Conservation (phyloP, 2,329 filamentous ascomycete species). For the Ceratocystis eucalypticola region DNA sequence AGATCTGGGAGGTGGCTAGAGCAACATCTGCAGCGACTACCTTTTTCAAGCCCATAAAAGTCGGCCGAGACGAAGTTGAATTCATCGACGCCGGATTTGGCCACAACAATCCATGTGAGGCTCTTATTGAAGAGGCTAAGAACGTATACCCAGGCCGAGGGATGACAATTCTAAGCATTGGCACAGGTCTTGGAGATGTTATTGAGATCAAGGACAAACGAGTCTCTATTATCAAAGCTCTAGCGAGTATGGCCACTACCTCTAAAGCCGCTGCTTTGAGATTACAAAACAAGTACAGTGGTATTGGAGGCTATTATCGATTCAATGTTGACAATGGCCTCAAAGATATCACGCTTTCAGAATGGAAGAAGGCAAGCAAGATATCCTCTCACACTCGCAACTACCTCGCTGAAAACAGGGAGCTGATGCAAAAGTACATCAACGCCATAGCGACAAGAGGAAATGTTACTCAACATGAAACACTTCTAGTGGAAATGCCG, state of each 20-base stretch:
- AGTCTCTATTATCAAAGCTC: not conserved
- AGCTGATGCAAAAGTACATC: too few relatives aligned
- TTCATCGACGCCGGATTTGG: constrained; percentile 26
- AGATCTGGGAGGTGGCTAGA: constrained; percentile 19
- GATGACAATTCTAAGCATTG: constrained; percentile 23
- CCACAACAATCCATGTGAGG: constrained; percentile 26
- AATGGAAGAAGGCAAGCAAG: constrained; percentile 23
- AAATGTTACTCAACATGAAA: too few relatives aligned
- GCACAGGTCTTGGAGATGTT: constrained; percentile 23
- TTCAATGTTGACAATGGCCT: constrained; percentile 25
- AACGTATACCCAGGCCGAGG: constrained; percentile 21
- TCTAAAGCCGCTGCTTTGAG: not conserved
- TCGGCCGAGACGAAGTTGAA: constrained; percentile 23
- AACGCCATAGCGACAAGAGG: too few relatives aligned
- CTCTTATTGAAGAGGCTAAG: constrained; percentile 24
- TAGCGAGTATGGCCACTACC: not conserved
- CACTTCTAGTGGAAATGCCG: too few relatives aligned
- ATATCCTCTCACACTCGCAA: constrained; percentile 22
- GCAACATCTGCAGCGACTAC: constrained; percentile 24
- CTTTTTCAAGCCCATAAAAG: constrained; percentile 25
- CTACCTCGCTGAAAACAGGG: constrained; percentile 15
- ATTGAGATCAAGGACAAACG: constrained; percentile 19
- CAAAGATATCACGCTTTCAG: constrained; percentile 22
- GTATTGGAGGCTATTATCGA: constrained; percentile 22
- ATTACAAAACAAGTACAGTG: constrained; percentile 20